Conservation (phyloP, 2,329 filamentous ascomycete species). For the Albifimbria verrucaria region DNA sequence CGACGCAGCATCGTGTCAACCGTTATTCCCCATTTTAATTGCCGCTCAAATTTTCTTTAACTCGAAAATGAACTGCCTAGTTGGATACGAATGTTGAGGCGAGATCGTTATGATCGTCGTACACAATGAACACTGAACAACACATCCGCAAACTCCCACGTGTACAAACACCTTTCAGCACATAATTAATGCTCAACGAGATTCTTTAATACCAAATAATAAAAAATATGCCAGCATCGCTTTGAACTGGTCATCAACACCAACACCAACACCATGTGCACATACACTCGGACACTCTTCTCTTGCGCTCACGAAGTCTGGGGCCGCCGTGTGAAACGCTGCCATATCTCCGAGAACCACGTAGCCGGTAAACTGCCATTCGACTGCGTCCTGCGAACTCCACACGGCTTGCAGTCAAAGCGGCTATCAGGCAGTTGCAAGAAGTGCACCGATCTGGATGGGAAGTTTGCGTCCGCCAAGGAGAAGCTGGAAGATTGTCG, state of each 20-base stretch:
- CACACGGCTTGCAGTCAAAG: slow-evolving; percentile 18
- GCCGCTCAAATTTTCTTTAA: no score
- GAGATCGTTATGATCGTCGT: no score
- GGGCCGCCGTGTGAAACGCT: slow-evolving; percentile 20
- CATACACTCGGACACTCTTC: slow-evolving; percentile 20
- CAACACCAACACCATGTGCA: slow-evolving; percentile 24
- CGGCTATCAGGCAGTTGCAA: slow-evolving; percentile 17
- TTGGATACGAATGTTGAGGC: no score
- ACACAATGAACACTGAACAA: no score
- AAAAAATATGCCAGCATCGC: no score
- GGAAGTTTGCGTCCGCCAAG: slow-evolving; percentile 11
- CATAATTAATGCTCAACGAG: no score
- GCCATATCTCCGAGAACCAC: slow-evolving; percentile 13
- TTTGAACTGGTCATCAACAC: no score
- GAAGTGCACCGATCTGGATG: slow-evolving; percentile 16
- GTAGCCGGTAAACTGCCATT: slow-evolving; percentile 1
- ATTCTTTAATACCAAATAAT: no score
- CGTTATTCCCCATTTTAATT: no score
- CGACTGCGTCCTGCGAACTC: slow-evolving; percentile 15
- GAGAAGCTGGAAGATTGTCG: slow-evolving; percentile 12
- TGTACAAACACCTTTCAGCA: no score
- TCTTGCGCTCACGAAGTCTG: slow-evolving; percentile 21
- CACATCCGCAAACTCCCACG: no score
- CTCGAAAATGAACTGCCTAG: no score
- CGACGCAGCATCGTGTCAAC: neutral